Conservation (phyloP, 1,139 yeast species). For the Entelexis sorbosivorans region DNA sequence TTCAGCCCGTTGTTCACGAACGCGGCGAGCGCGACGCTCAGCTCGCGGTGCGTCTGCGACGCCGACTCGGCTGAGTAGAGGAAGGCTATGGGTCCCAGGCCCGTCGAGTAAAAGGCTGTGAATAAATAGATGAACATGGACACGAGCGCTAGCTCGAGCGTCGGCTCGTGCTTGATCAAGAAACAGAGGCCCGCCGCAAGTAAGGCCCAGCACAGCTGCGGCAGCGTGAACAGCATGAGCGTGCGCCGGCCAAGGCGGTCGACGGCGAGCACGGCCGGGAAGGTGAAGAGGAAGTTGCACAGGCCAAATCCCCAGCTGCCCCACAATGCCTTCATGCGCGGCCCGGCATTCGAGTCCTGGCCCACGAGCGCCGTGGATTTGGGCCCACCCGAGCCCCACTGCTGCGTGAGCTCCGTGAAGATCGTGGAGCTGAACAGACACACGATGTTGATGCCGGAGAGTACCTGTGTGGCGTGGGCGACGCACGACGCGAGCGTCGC, state of each 20-base stretch:
- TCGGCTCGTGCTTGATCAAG: conserved; percentile 35
- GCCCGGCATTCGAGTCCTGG: conserved; percentile 24
- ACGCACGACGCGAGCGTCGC: conserved; percentile 73
- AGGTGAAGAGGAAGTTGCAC: conserved; percentile 67
- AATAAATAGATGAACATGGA: conserved; percentile 57
- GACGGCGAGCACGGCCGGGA: conserved; percentile 75
- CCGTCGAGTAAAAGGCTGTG: conserved; percentile 65
- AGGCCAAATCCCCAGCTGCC: conserved; percentile 85
- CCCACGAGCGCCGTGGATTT: conserved; percentile 30
- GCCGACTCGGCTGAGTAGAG: conserved; percentile 82
- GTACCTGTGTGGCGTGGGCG: conserved; percentile 84
- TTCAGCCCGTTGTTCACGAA: conserved; percentile 65
- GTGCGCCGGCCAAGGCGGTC: conserved; percentile 71
- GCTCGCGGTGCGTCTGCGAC: conserved; percentile 72
- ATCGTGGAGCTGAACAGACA: conserved; percentile 55
- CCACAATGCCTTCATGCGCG: conserved; percentile 38
- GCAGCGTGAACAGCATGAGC: conserved; percentile 61
- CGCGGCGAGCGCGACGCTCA: conserved; percentile 77
- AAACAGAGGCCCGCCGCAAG: conserved; percentile 57
- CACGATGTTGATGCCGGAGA: conserved; percentile 84
- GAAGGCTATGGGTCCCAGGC: conserved; percentile 87
- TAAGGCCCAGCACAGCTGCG: conserved; percentile 52
- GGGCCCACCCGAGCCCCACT: conserved; percentile 25
- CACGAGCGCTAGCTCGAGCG: conserved; percentile 48
- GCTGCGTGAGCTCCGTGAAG: conserved; percentile 51